These are phyloP conservation scores for Aspergillus carlsbadensis DNA, from an alignment of 495 filamentous ascomycete species.

Conservation along the genomic window DNA sequence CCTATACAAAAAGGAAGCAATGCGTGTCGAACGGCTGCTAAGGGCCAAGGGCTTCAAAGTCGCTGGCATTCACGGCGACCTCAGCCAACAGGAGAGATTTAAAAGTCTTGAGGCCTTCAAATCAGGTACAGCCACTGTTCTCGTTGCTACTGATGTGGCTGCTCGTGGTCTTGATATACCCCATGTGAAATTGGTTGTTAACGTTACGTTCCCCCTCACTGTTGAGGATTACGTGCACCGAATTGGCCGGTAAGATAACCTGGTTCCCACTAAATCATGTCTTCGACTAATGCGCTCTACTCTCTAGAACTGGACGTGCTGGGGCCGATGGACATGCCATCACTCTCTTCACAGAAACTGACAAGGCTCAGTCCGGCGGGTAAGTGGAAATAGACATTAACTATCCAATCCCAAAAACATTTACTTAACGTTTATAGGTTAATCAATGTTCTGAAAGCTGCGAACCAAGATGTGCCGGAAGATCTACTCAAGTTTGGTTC, in stretches of 20 bases:
- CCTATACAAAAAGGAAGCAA: conserved; percentile 96
- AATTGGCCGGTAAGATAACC: conserved; percentile 62
- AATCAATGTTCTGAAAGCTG: conserved; percentile 88
- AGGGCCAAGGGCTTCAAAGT: conserved; percentile 71
- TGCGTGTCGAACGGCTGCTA: conserved; percentile 79
- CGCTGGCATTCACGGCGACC: conserved; percentile 87
- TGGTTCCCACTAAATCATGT: background rate
- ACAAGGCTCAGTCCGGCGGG: conserved; percentile 84
- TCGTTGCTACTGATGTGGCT: conserved; percentile 98
- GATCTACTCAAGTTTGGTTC: conserved; percentile 89
- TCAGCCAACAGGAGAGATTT: conserved; percentile 80
- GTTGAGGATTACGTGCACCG: conserved; percentile 95
- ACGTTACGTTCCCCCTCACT: conserved; percentile 67
- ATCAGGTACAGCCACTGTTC: conserved; percentile 82
- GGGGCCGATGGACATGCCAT: conserved; percentile 83
- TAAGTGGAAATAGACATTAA: conserved; percentile 47
- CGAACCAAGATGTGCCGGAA: conserved; percentile 85
- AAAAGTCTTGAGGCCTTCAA: conserved; percentile 87
- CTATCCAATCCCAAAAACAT: no score
- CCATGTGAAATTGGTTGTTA: conserved; percentile 87
- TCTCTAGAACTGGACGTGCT: conserved; percentile 71
- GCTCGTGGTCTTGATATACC: conserved; percentile 97
- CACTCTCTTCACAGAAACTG: conserved; percentile 89
- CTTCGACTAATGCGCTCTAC: background rate
- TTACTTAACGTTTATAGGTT: conserved; percentile 45